A percentile compares a stretch with the other conserved stretches of the same genome.
These are phyloP conservation scores for Huntiella savannae DNA, from an alignment of 2,329 filamentous ascomycete species.

Conservation along the genomic window DNA sequence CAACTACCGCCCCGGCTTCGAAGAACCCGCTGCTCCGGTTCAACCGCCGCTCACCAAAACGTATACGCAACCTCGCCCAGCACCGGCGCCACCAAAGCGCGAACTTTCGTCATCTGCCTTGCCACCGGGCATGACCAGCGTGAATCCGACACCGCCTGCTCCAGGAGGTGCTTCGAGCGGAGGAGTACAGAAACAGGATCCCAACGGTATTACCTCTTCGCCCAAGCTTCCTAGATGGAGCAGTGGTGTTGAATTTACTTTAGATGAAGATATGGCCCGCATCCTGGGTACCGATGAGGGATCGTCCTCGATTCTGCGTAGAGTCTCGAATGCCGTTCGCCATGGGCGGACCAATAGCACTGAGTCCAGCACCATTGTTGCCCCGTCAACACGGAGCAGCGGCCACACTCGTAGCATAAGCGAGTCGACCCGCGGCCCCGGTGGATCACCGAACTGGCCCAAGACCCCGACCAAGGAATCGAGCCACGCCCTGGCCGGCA, in stretches of 20 bases:
- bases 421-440: conserved; percentile 40
- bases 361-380: conserved; percentile 22
- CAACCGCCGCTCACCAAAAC: conserved; percentile 6
- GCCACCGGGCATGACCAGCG: conserved; percentile 4
- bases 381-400: conserved; percentile 14
- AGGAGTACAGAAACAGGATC: conserved; percentile 7
- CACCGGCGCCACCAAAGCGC: conserved; percentile 8
- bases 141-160: conserved; percentile 9
- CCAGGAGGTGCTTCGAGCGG: conserved; percentile 10
- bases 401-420: conserved; percentile 43
- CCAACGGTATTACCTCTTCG: conserved; percentile 22
- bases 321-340: conserved; percentile 82
- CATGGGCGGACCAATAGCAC: conserved; percentile 81
- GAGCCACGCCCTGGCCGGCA: conserved; percentile 15
- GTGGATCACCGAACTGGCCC: conserved; percentile 49
- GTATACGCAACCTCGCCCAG: conserved; percentile 9
- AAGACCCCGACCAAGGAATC: conserved; percentile 46
- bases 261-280: conserved; percentile 90
- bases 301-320: conserved; percentile 62
- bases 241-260: conserved; percentile 67
- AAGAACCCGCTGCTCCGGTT: not conserved
- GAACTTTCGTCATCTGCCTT: conserved; percentile 10
- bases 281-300: conserved; percentile 64
- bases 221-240: conserved; percentile 57
- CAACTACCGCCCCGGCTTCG: not conserved